phyloP scores from a whole-genome alignment of 768 basidiomycete species.

The Rhizopogon roseolus region DNA sequence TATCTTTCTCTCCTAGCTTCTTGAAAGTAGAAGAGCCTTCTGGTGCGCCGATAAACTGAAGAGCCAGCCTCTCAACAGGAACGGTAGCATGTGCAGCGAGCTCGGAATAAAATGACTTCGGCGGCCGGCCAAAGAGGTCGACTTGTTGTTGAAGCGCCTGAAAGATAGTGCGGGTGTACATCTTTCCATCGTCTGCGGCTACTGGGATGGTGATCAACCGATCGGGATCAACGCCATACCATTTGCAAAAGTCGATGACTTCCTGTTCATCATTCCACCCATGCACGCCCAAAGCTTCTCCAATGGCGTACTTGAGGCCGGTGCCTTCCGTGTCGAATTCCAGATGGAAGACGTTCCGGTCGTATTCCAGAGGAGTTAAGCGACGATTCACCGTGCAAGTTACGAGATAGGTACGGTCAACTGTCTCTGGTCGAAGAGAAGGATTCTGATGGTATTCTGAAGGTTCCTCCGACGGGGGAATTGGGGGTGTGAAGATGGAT shows the following conservation, averaged over 20 bases:
- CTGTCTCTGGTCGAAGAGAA: slow-evolving; percentile 76
- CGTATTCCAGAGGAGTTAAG: slow-evolving; percentile 91
- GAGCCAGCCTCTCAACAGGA: slow-evolving; percentile 67
- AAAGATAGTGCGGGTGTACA: slow-evolving; percentile 92
- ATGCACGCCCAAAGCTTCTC: slow-evolving; percentile 95
- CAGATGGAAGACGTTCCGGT: slow-evolving; percentile 98
- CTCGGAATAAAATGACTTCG: slow-evolving; percentile 92
- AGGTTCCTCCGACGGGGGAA: slow-evolving; percentile 22
- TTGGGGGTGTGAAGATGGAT: slow-evolving; percentile 61
- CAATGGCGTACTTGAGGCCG: slow-evolving; percentile 91
- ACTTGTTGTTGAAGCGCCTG: slow-evolving; percentile 96
- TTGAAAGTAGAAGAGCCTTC: slow-evolving; percentile 93
- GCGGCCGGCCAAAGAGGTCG: slow-evolving; percentile 93
- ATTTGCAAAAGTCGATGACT: slow-evolving; percentile 81
- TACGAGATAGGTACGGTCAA: slow-evolving; percentile 89
- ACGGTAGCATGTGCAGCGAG: slow-evolving; percentile 71
- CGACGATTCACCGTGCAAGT: slow-evolving; percentile 93
- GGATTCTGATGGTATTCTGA: slow-evolving; percentile 57
- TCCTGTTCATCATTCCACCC: slow-evolving; percentile 96
- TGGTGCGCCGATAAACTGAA: slow-evolving; percentile 89
- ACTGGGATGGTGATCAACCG: slow-evolving; percentile 80
- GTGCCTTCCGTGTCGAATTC: slow-evolving; percentile 93
- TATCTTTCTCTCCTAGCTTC: slow-evolving; percentile 92
- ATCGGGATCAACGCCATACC: slow-evolving; percentile 86
- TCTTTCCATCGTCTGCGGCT: slow-evolving; percentile 53